These are phyloP conservation scores for Tubosaeta sp. DNA, from an alignment of 768 basidiomycete species.

Conservation along the genomic window DNA sequence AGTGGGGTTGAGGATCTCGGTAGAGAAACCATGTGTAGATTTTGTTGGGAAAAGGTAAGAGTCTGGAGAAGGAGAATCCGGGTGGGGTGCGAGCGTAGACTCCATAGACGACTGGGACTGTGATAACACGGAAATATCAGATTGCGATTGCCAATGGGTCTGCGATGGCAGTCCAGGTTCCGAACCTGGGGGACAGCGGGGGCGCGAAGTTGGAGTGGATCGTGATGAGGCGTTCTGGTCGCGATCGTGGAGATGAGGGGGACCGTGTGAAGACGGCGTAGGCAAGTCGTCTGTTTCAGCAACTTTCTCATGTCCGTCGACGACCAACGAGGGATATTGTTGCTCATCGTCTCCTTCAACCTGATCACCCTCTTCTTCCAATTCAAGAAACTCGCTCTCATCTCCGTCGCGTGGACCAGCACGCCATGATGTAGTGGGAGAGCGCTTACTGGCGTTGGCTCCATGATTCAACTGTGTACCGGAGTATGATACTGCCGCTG, in stretches of 20 bases:
- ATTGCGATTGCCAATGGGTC: constrained; percentile 21
- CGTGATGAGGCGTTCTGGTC: constrained; percentile 10
- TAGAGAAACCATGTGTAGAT: constrained; percentile 15
- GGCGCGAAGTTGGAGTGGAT: constrained; percentile 7
- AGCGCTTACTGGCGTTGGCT: not conserved
- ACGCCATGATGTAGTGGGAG: constrained; percentile 11
- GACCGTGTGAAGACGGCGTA: constrained; percentile 37
- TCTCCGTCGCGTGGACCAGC: constrained; percentile 21
- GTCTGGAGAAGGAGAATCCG: constrained; percentile 28
- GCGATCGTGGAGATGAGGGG: constrained; percentile 8
- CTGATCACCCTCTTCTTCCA: constrained; percentile 39
- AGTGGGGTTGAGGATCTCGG: constrained; percentile 33
- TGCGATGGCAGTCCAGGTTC: constrained; percentile 19
- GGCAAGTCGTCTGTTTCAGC: constrained; percentile 51
- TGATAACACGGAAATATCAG: constrained; percentile 17
- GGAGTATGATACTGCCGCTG: not conserved
- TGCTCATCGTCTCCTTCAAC: constrained; percentile 19
- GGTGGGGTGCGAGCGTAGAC: constrained; percentile 13
- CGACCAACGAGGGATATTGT: constrained; percentile 4
- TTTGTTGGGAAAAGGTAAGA: constrained; percentile 28
- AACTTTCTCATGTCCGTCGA: constrained; percentile 27
- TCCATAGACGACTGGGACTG: constrained; percentile 25
- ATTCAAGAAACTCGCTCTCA: constrained; percentile 60
- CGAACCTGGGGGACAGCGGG: constrained; percentile 15
- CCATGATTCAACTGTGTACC: not conserved